These are phyloP conservation scores for Xanthoparmelia taractica DNA, from an alignment of 495 filamentous ascomycete species.

Conservation along the genomic window DNA sequence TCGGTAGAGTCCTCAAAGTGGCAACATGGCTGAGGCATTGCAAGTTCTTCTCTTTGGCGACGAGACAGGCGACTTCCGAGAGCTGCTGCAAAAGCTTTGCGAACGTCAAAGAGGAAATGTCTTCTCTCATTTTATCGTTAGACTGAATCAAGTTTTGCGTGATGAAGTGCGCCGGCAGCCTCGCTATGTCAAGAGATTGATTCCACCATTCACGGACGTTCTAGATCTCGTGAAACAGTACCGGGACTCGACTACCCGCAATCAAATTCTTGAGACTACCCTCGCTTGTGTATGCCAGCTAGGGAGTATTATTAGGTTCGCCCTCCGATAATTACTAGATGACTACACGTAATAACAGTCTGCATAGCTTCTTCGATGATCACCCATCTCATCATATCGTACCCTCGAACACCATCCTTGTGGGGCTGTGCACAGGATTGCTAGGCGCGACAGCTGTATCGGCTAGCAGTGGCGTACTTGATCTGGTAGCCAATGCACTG, in stretches of 20 bases:
- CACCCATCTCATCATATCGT: constrained; percentile 1
- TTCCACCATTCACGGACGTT: constrained; percentile 8
- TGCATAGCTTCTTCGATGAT: constrained; percentile 10
- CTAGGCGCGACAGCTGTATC: constrained; percentile 6
- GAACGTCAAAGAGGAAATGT: background rate
- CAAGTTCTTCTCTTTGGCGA: constrained; percentile 11
- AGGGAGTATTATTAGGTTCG: constrained; percentile 4
- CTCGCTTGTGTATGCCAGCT: constrained; percentile 1
- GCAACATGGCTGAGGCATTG: constrained; percentile 1
- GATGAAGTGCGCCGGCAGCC: background rate
- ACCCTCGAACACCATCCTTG: background rate
- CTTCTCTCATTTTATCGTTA: background rate
- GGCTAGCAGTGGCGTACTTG: background rate
- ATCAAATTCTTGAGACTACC: constrained; percentile 5
- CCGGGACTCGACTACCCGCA: constrained; percentile 1
- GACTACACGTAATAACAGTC: background rate
- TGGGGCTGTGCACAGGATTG: constrained; percentile 1
- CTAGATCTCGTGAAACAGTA: constrained; percentile 5
- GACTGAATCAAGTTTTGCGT: background rate
- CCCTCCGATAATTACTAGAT: background rate
- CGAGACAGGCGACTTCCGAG: constrained; percentile 6
- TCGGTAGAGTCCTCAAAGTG: background rate
- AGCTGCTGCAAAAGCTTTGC: constrained; percentile 3
- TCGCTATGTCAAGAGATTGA: background rate
- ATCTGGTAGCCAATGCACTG: constrained; percentile 1